phyloP scores from a whole-genome alignment of 257 asterid genomes.

The Nicotiana tomentosiformis region DNA sequence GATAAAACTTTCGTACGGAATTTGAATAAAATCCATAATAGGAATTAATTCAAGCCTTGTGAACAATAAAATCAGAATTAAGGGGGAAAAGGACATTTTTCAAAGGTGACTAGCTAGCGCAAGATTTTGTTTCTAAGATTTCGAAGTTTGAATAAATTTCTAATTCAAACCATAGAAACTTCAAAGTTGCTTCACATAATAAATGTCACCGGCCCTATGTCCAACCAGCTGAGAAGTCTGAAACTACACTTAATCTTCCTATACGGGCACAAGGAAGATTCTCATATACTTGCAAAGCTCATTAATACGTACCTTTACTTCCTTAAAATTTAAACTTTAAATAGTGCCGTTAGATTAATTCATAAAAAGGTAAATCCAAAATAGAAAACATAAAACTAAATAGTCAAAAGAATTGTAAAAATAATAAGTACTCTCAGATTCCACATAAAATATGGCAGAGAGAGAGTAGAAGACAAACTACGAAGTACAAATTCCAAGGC shows the following conservation, averaged over 20 bases:
- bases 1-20: no score
- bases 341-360: no score
- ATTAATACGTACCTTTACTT: background rate
- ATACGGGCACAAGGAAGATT: conserved; percentile 40
- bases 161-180: conserved; percentile 20
- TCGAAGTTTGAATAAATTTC: background rate
- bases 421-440: background rate
- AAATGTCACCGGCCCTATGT: conserved; percentile 24
- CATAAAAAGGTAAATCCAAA: no score
- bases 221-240: conserved; percentile 18
- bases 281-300: conserved; percentile 16
- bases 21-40: no score
- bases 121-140: background rate
- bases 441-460: background rate
- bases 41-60: no score
- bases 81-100: no score
- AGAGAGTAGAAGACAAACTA: background rate
- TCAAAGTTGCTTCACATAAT: conserved; percentile 29
- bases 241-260: conserved; percentile 20
- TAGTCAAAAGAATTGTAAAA: background rate
- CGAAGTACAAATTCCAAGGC: background rate
- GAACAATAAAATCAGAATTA: no score
- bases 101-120: no score
- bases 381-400: no score
- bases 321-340: background rate